Percentiles rank a stretch among this genome's conserved stretches.
Evolutionary conservation across 257 asterid genomes (phyloP).

Genomic region (Ehretia macrophylla): DNA sequence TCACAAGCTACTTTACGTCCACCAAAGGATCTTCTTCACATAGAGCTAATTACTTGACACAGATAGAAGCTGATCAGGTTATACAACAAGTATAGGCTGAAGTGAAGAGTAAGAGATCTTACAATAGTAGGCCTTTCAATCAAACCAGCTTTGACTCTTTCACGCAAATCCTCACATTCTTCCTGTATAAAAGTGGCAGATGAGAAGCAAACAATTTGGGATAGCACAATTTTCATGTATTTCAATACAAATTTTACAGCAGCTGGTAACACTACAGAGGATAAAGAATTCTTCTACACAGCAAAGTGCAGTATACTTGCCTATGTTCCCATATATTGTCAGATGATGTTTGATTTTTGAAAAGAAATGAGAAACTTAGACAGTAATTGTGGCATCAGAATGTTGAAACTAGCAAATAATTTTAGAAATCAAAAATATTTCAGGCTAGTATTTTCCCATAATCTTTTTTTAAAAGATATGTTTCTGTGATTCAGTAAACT

Average conservation of each 20-base stretch:
- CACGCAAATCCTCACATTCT: constrained; percentile 69
- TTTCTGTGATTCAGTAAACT: too few relatives aligned
- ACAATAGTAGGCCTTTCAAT: constrained; percentile 63
- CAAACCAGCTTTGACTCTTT: constrained; percentile 69
- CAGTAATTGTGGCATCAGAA: too few relatives aligned
- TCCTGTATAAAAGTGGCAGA: constrained; percentile 47
- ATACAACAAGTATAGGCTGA: not conserved
- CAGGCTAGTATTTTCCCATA: too few relatives aligned
- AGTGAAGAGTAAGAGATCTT: constrained; percentile 24
- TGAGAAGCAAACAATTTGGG: constrained; percentile 11
- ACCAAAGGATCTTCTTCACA: not conserved
- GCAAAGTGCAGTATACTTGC: not conserved
- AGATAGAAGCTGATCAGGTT: not conserved
- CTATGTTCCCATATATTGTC: not conserved
- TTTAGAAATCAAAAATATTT: too few relatives aligned
- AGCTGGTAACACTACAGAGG: constrained; percentile 4
- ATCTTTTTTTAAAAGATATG: too few relatives aligned
- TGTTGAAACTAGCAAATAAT: too few relatives aligned
- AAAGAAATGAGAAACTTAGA: too few relatives aligned
- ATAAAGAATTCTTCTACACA: not conserved
- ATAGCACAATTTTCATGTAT: not conserved
- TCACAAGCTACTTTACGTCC: not conserved
- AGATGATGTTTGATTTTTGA: too few relatives aligned
- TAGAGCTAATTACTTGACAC: not conserved
- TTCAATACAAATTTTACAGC: not conserved